Conservation (phyloP, 192 early-diverging fungal genomes). For the Cladochytrium replicatum region DNA sequence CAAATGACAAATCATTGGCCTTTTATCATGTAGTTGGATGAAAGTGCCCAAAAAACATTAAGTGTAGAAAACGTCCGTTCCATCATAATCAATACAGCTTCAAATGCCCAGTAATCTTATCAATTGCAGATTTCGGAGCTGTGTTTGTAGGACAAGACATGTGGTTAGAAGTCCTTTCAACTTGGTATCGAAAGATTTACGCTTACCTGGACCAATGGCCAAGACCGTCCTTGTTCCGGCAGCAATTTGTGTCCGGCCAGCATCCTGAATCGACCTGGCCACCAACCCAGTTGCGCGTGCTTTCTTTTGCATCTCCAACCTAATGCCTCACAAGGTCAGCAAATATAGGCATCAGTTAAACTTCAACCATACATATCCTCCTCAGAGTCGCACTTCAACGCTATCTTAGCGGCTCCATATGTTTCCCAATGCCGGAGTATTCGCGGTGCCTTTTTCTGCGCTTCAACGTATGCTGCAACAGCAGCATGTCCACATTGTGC, state of each 20-base stretch:
- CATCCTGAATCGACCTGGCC: conserved; percentile 75
- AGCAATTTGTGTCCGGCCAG: conserved; percentile 86
- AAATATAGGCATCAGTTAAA: background rate
- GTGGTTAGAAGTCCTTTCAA: background rate
- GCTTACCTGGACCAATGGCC: conserved; percentile 82
- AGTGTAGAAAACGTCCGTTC: too few relatives aligned
- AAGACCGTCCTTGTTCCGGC: conserved; percentile 85
- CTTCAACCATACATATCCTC: conserved; percentile 54
- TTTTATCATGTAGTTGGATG: too few relatives aligned
- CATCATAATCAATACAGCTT: conserved; percentile 44
- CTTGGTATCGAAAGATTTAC: background rate
- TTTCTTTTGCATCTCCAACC: conserved; percentile 50
- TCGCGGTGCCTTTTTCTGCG: conserved; percentile 7
- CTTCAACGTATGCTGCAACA: conserved; percentile 40
- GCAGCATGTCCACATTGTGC: conserved; percentile 49
- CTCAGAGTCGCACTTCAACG: conserved; percentile 65
- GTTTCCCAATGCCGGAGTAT: conserved; percentile 57
- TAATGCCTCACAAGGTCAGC: conserved; percentile 15
- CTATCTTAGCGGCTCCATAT: conserved; percentile 77
- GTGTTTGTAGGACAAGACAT: too few relatives aligned
- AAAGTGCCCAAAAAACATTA: too few relatives aligned
- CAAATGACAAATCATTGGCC: too few relatives aligned
- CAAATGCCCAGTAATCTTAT: conserved; percentile 44
- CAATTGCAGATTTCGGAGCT: conserved; percentile 26
- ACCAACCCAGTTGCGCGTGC: conserved; percentile 52